A percentile compares a stretch with the other conserved stretches of the same genome.
Conservation (phyloP, 1,139 yeast species). For the Keqinozyma sinolaborantium region DNA sequence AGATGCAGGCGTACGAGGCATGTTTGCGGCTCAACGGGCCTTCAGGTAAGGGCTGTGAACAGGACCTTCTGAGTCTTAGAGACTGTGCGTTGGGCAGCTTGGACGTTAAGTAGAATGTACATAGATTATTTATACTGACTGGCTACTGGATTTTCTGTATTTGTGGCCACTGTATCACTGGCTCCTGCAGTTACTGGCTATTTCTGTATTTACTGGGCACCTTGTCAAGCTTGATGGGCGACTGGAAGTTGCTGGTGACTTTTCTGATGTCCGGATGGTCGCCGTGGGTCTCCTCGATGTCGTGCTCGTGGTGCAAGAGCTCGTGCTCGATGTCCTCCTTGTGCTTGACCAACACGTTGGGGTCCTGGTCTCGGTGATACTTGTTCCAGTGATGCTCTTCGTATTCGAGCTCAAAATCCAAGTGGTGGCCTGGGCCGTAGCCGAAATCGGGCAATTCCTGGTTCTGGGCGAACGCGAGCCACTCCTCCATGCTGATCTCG, state of each 20-base stretch:
- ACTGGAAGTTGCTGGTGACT: slow-evolving; percentile 23
- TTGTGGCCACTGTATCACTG: too few relatives aligned
- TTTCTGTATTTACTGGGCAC: slow-evolving; percentile 30
- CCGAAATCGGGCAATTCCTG: slow-evolving; percentile 91
- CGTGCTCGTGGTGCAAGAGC: slow-evolving; percentile 81
- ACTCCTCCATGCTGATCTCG: slow-evolving; percentile 62
- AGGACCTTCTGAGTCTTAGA: slow-evolving; percentile 27
- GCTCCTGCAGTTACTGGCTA: background rate
- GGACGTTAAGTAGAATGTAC: slow-evolving; percentile 4
- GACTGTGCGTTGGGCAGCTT: slow-evolving; percentile 34
- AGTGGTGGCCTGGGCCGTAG: slow-evolving; percentile 95
- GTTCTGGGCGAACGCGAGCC: slow-evolving; percentile 54
- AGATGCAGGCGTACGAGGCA: slow-evolving; percentile 56
- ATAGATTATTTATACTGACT: too few relatives aligned
- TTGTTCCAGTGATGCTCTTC: slow-evolving; percentile 94
- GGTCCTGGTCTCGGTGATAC: slow-evolving; percentile 78
- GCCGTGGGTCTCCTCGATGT: slow-evolving; percentile 67
- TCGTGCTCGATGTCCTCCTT: slow-evolving; percentile 92
- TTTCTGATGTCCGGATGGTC: slow-evolving; percentile 39
- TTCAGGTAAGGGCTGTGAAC: slow-evolving; percentile 33
- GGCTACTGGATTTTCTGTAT: too few relatives aligned
- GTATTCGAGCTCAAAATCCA: slow-evolving; percentile 89
- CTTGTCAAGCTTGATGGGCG: slow-evolving; percentile 35
- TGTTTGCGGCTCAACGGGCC: slow-evolving; percentile 44
- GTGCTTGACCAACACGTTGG: slow-evolving; percentile 75